A percentile compares a stretch with the other conserved stretches of the same genome.
Evolutionary conservation across 208 protist genomes (phyloP).

Genomic region (Crithidia thermophila): DNA sequence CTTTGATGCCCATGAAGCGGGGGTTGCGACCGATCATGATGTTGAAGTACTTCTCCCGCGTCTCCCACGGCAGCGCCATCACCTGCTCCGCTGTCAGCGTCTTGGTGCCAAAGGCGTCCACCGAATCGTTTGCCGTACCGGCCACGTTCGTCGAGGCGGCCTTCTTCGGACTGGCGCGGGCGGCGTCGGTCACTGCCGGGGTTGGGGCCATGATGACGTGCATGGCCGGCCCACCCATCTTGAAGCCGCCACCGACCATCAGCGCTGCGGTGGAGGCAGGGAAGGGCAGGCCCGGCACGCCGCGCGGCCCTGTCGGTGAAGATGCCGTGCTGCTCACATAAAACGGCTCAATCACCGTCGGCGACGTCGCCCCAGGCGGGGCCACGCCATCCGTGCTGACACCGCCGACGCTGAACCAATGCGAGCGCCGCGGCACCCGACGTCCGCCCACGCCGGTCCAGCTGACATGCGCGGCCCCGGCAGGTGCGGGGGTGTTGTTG

Average conservation of each 20-base stretch:
- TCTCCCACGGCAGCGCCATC: slow-evolving; percentile 28
- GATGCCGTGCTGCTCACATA: slow-evolving; percentile 21
- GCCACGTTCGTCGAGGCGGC: background rate
- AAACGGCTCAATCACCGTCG: background rate
- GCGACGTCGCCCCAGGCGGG: background rate
- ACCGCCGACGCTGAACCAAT: slow-evolving; percentile 58
- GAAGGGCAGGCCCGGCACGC: background rate
- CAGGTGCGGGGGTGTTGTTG: background rate
- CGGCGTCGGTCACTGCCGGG: background rate
- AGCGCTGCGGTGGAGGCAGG: background rate
- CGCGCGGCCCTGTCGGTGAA: background rate
- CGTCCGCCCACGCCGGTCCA: slow-evolving; percentile 3
- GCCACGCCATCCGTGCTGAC: slow-evolving; percentile 28
- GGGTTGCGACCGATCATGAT: slow-evolving; percentile 24
- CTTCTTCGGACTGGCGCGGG: background rate
- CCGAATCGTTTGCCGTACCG: background rate
- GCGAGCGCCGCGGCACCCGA: slow-evolving; percentile 47
- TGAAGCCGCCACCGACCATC: background rate
- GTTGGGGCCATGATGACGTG: background rate
- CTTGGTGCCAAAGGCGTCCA: background rate
- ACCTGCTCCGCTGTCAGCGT: slow-evolving; percentile 25
- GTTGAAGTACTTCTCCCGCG: slow-evolving; percentile 39
- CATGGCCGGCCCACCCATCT: background rate
- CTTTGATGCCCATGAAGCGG: slow-evolving; percentile 52
- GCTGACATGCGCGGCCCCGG: background rate